Evolutionary conservation across 495 filamentous ascomycete species (phyloP).

Genomic region (Penicillium coprophilum): DNA sequence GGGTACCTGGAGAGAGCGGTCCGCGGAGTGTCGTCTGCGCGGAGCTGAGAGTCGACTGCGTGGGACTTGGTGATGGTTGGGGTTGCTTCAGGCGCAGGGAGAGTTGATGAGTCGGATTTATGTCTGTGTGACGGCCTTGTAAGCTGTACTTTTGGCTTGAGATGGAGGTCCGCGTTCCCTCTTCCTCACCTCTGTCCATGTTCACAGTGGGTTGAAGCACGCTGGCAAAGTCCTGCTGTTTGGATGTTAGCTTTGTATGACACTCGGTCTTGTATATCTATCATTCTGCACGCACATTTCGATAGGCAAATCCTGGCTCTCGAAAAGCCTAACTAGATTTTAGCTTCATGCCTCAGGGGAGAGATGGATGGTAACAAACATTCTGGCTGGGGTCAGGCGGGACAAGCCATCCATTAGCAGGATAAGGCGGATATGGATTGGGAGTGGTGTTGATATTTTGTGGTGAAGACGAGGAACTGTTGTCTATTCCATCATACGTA

Average conservation of each 20-base stretch:
- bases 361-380: constrained; percentile 3
- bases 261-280: neutral
- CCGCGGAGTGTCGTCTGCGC: neutral
- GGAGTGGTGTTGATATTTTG: neutral
- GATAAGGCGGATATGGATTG: constrained; percentile 6
- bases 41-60: neutral
- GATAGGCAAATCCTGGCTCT: neutral
- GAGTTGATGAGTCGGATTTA: too few relatives aligned
- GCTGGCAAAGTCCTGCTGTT: neutral
- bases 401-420: neutral
- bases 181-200: neutral
- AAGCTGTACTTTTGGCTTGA: neutral
- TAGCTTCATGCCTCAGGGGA: neutral
- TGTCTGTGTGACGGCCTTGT: neutral
- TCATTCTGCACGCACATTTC: neutral
- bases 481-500: neutral
- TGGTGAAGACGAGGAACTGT: neutral
- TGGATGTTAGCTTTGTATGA: neutral
- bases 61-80: neutral
- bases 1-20: neutral
- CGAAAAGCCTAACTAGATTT: neutral
- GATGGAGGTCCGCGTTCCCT: neutral
- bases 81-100: neutral
- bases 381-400: constrained; percentile 11
- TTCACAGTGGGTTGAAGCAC: neutral